These are phyloP conservation scores for Daldinia sp. DNA, from an alignment of 2,329 filamentous ascomycete genomes.

Conservation along the genomic window DNA sequence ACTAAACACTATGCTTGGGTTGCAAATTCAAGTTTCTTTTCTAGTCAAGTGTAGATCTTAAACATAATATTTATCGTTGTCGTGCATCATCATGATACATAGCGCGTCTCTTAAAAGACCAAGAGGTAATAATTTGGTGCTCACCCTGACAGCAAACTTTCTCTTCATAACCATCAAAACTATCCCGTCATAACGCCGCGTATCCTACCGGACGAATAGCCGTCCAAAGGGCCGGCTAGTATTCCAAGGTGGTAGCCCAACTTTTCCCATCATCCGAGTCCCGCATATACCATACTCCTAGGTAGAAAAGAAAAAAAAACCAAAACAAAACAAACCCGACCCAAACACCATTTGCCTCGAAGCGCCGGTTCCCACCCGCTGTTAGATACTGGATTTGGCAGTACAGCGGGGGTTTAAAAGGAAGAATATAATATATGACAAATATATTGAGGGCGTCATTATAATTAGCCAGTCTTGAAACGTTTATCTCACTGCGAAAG, in stretches of 20 bases:
- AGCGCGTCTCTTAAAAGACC: conserved; percentile 23
- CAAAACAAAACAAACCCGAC: neutral
- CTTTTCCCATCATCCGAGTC: conserved; percentile 7
- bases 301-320: conserved; percentile 6
- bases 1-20: conserved; percentile 8
- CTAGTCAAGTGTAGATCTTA: conserved; percentile 22
- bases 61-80: conserved; percentile 21
- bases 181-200: conserved; percentile 21
- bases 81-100: conserved; percentile 34
- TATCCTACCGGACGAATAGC: conserved; percentile 11
- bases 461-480: conserved; percentile 24
- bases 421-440: neutral
- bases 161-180: neutral
- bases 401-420: neutral
- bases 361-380: conserved; percentile 19
- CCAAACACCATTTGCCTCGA: conserved; percentile 13
- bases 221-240: conserved; percentile 12
- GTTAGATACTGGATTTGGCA: conserved; percentile 14
- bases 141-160: conserved; percentile 7
- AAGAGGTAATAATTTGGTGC: conserved; percentile 15
- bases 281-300: conserved; percentile 1
- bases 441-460: conserved; percentile 16
- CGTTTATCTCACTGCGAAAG: conserved; percentile 22
- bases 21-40: conserved; percentile 22
- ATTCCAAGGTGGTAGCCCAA: conserved; percentile 4